Evolutionary conservation across 1,284 basidiomycete species (phyloP).

Genomic region (Ceratobasidium papillatum): DNA sequence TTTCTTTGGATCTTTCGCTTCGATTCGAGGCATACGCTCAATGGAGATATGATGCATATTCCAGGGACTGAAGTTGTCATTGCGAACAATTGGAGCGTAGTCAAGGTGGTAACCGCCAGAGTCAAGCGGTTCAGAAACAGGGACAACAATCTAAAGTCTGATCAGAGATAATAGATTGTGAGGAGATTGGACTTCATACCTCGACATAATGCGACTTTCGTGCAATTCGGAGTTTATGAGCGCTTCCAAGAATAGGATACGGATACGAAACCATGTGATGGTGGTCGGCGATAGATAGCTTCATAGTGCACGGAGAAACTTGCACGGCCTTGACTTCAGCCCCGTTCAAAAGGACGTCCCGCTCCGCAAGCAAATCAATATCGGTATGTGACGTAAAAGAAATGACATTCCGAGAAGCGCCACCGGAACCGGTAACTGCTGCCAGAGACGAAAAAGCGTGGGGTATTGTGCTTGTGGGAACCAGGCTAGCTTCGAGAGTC

Average conservation of each 20-base stretch:
- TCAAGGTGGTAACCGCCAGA: neutral
- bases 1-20: neutral
- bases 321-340: neutral
- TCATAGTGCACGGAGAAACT: conserved; percentile 17
- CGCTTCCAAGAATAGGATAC: conserved; percentile 2
- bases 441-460: too few species aligned
- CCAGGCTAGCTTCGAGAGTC: neutral
- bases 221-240: conserved; percentile 6
- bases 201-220: conserved; percentile 23
- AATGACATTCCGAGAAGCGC: neutral
- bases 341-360: neutral
- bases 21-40: neutral
- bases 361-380: neutral
- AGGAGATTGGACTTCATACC: neutral
- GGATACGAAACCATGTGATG: conserved; percentile 5
- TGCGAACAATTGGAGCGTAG: neutral
- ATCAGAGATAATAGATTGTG: neutral
- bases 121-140: conserved; percentile 8
- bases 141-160: neutral
- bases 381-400: conserved; percentile 3
- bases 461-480: neutral
- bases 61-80: neutral
- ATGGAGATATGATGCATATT: neutral
- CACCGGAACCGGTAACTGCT: neutral
- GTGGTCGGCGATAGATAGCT: neutral